Evolutionary conservation across 768 basidiomycete genomes (phyloP), one percentile per base, ranked within the genome.

Genomic region (Tricholomella constricta): DNA sequence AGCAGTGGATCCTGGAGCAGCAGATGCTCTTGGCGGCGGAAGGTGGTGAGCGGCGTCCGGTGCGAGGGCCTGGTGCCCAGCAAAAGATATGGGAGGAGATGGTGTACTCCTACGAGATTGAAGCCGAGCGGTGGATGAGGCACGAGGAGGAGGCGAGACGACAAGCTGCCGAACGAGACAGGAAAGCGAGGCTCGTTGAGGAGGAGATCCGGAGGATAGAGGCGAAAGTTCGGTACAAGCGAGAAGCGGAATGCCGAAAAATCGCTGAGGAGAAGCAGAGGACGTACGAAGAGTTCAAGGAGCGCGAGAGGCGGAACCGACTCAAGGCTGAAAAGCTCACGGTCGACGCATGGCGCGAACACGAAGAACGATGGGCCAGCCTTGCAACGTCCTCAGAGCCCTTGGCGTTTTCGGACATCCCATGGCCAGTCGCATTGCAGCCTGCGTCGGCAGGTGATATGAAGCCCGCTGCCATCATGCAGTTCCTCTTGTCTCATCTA

Each of bases 311-410:
- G 52, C 69, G 66, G 61, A 75, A 80, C 25, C 74, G 73, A 29
- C 69, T 62, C 14, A 74, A 66, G 45, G 60, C 71, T 23, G 80
- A 79, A 25, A 78, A 77, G 59, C 70, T 71, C 31, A 72, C 80
- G 15, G 54, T 74, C 6, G 77, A 84, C 32, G 82, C 82, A 5
- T 90, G 88, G 88, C 60, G 68, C 42, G 66, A 60, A 45, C 88
- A 92, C 69, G 88, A 92, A 67, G 67, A 70, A 31, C 76, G 79
- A 51, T 92, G 89, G 90, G 61, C 69, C n/a, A 68, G 68, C 52
- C 64, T 89, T 54, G 59, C 67, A 25, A 62, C 69, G 7, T 74
- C 78, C n/a, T 65, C 77, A 12, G 78, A 78, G 41, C 58, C 67
- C 19, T 71, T 91, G 40, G 69, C 71, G 0, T 91, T 92, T 73